phyloP scores from a whole-genome alignment of 345 rosid genomes.

The Gossypium sturtianum region DNA sequence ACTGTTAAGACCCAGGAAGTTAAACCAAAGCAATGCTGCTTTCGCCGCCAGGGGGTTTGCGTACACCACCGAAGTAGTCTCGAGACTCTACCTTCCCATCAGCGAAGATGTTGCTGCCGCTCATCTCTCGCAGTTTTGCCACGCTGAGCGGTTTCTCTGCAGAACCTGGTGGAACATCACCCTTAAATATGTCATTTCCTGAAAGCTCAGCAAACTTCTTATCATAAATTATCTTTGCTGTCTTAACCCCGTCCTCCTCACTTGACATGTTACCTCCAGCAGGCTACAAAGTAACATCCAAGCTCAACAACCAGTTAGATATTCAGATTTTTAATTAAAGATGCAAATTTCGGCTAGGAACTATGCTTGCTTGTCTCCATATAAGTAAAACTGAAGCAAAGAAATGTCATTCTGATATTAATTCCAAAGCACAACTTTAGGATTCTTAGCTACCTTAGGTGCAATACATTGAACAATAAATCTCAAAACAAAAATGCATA shows the following conservation, averaged over 20 bases:
- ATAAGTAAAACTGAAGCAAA: neutral
- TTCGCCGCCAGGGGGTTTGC: slow-evolving; percentile 98
- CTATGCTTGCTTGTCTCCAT: neutral
- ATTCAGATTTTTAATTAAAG: neutral
- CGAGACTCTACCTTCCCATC: slow-evolving; percentile 85
- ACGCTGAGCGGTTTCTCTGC: slow-evolving; percentile 57
- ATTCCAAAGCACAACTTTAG: neutral
- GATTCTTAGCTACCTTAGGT: neutral
- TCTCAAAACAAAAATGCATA: neutral
- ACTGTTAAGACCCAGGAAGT: slow-evolving; percentile 34
- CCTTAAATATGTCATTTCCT: slow-evolving; percentile 81
- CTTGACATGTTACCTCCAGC: slow-evolving; percentile 35
- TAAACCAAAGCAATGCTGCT: slow-evolving; percentile 90
- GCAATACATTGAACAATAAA: neutral
- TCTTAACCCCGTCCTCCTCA: slow-evolving; percentile 49
- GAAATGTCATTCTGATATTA: no score
- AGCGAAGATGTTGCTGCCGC: slow-evolving; percentile 76
- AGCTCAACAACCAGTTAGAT: slow-evolving; percentile 5
- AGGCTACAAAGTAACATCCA: slow-evolving; percentile 26
- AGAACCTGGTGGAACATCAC: slow-evolving; percentile 47
- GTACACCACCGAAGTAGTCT: slow-evolving; percentile 91
- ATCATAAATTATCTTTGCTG: slow-evolving; percentile 79
- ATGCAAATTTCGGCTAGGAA: neutral
- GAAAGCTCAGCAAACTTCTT: slow-evolving; percentile 75
- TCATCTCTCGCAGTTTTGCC: slow-evolving; percentile 79